phyloP scores from a whole-genome alignment of 179 eudicot genomes.

The Monotropa hypopitys region DNA sequence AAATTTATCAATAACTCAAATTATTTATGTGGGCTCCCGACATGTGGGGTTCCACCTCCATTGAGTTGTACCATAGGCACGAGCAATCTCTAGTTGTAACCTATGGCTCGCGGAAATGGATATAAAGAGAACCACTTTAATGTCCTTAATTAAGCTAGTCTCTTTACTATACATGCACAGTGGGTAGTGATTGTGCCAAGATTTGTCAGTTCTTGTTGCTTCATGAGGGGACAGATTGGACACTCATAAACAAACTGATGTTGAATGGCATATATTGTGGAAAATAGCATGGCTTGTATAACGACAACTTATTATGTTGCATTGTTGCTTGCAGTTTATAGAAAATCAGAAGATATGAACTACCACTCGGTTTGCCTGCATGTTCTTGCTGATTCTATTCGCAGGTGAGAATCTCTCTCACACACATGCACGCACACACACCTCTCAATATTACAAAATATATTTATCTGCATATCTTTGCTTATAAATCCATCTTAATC shows the following conservation, averaged over 20 bases:
- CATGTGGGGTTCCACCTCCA: too few species aligned
- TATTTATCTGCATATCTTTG: background rate
- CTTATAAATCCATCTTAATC: slow-evolving; percentile 19
- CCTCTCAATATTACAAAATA: too few species aligned
- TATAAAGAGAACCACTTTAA: background rate
- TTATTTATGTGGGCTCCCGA: too few species aligned
- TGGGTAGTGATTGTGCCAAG: background rate
- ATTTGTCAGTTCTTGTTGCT: background rate
- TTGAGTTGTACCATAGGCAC: too few species aligned
- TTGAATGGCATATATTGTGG: background rate
- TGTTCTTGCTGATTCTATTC: slow-evolving; percentile 92
- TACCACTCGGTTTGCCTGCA: slow-evolving; percentile 87
- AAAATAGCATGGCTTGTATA: background rate
- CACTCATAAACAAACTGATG: background rate
- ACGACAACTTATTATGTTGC: background rate
- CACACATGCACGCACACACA: too few species aligned
- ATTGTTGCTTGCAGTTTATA: slow-evolving; percentile 52
- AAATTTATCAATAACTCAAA: too few species aligned
- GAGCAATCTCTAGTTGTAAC: too few species aligned
- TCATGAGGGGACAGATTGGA: background rate
- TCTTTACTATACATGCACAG: background rate
- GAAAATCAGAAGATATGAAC: slow-evolving; percentile 95
- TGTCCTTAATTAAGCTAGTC: background rate
- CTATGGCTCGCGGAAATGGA: background rate
- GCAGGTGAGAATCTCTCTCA: slow-evolving; percentile 47